phyloP scores from a whole-genome alignment of 2,329 filamentous ascomycete genomes.

The Talaromyces sp. region DNA sequence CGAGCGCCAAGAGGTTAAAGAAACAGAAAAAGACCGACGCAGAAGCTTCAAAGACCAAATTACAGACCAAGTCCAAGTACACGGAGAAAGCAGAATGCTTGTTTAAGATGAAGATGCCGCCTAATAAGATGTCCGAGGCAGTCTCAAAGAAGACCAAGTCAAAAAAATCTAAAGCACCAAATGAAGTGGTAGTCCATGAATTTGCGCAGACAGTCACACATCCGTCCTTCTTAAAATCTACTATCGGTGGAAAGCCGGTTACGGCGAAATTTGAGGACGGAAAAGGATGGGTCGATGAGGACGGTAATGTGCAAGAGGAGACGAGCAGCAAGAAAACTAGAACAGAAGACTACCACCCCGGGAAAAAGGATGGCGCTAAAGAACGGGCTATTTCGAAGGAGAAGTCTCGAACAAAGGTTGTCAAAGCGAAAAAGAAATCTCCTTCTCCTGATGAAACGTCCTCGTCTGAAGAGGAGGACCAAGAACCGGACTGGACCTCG shows the following conservation, averaged over 20 bases:
- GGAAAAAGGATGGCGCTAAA: conserved; percentile 26
- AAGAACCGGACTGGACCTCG: conserved; percentile 32
- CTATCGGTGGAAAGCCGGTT: conserved; percentile 41
- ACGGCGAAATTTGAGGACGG: conserved; percentile 69
- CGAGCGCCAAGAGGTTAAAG: conserved; percentile 41
- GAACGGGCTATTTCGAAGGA: conserved; percentile 13
- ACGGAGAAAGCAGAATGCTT: conserved; percentile 75
- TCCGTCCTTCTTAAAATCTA: conserved; percentile 70
- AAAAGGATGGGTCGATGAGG: conserved; percentile 79
- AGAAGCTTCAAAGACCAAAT: conserved; percentile 54
- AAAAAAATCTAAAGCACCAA: conserved; percentile 58
- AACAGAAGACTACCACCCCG: conserved; percentile 27
- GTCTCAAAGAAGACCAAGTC: conserved; percentile 41
- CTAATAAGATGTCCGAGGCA: conserved; percentile 42
- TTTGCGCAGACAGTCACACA: conserved; percentile 81
- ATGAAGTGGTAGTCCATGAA: conserved; percentile 73
- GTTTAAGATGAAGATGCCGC: conserved; percentile 75
- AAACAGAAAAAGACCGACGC: conserved; percentile 45
- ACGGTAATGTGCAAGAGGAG: conserved; percentile 63
- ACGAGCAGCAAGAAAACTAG: conserved; percentile 24
- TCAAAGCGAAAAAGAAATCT: background rate
- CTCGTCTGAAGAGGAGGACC: conserved; percentile 19
- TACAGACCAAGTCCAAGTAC: conserved; percentile 66
- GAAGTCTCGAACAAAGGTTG: background rate
- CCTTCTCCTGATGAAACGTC: background rate